Conservation (phyloP, 768 basidiomycete genomes). For the Dacryopinax spathularia region DNA sequence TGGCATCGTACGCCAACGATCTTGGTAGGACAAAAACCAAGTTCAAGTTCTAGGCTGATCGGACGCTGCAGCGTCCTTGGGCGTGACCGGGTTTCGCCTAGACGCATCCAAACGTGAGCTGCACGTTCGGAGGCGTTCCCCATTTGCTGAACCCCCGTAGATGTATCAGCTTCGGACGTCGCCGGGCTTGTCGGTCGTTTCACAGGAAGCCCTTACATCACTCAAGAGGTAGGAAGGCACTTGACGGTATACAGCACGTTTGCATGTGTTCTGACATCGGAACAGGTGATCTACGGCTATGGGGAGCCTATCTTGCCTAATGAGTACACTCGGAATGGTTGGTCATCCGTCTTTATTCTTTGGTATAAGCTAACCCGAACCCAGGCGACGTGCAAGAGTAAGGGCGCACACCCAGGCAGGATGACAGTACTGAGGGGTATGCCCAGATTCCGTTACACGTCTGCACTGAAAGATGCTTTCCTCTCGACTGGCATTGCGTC, state of each 20-base stretch:
- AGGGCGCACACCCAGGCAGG: conserved; percentile 3
- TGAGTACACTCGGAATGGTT: conserved; percentile 38
- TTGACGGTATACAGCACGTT: neutral
- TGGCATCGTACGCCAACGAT: conserved; percentile 47
- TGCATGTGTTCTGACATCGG: neutral
- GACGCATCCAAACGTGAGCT: conserved; percentile 32
- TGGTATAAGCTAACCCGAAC: neutral
- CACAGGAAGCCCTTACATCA: conserved; percentile 36
- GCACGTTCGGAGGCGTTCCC: neutral
- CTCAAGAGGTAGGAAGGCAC: conserved; percentile 35
- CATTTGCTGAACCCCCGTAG: neutral
- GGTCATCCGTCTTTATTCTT: neutral
- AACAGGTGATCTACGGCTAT: conserved; percentile 26
- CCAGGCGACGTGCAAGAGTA: conserved; percentile 49
- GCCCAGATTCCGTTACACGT: conserved; percentile 43
- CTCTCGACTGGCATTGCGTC: conserved; percentile 35
- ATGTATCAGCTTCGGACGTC: neutral
- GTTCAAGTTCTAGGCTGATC: neutral
- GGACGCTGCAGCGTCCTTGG: neutral
- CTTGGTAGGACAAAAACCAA: conserved; percentile 16
- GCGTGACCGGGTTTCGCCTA: conserved; percentile 37
- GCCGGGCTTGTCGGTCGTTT: conserved; percentile 21
- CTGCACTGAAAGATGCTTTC: conserved; percentile 39
- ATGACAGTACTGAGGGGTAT: neutral
- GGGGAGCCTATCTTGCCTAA: conserved; percentile 42